Base-by-base conservation (phyloP, 164 flowering plant genomes). In the Vitis amurensis region DNA sequence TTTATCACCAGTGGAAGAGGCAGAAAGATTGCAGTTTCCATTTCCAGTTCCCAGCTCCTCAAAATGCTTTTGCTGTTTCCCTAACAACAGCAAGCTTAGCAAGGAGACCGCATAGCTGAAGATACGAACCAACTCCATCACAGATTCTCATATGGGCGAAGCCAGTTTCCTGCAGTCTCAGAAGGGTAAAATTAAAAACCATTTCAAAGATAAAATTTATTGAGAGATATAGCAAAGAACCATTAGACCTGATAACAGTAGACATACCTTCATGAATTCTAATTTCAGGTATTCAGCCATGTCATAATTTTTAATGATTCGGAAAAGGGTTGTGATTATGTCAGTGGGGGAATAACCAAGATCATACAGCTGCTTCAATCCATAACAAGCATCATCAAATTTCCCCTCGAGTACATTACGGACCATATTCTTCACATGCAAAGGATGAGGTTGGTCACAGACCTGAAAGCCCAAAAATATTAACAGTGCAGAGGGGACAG, bases 91-190 rank as follows among this genome's bases (percentile, higher is more conserved):
- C 76, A 73, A 95, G 81, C 88, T 95, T 95, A 31, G 99, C 96
- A 37, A 95, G 78, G 63, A 95, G 93, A 68, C 99, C 99, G 77
- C 84, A 87, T 13, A 95, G 75, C 80, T 95, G 98, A 74, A 95
- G 99, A 71, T 85, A 84, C 27, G 99, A 95, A 52, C 99, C 99
- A 61, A 95, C 99, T 67, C 99, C 98, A 77, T 95, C 99, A 51
- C 92, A 95, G 68, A 95, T 93, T 82, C 99, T 90, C 98, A 95
- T 95, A 81, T 95, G 99, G 47, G 98, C 97, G 85, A 95, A 95
- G 61, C 98, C 99, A 62, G 97, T 93, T 85, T 95, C 99, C 99
- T 94, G 86, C 57, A 76, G 60, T 29, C 4, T 49, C 53, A 44
- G 61, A 49, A 23, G n/a, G 50, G 15, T 19, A 61, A 15, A 31